phyloP scores from a whole-genome alignment of 2,329 filamentous ascomycete species.

The Neonectria neomacrospora region DNA sequence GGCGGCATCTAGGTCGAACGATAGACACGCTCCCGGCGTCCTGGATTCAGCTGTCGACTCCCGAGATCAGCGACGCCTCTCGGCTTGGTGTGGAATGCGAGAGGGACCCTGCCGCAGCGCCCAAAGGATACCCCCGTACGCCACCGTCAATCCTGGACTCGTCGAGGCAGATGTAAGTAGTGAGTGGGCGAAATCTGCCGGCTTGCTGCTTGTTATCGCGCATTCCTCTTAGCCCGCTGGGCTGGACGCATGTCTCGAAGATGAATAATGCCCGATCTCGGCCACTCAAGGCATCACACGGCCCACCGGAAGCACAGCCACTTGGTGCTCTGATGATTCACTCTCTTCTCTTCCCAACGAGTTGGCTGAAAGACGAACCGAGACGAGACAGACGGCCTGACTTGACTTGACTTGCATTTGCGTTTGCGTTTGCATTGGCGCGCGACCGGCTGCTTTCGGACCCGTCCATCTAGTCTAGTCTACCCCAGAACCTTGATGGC shows the following conservation, averaged over 20 bases:
- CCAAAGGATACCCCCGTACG: slow-evolving; percentile 33
- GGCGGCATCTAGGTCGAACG: slow-evolving; percentile 15
- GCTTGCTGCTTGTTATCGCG: neutral
- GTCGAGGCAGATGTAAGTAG: neutral
- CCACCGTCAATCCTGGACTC: slow-evolving; percentile 13
- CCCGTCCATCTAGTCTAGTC: slow-evolving; percentile 43
- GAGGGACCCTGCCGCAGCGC: slow-evolving; percentile 36
- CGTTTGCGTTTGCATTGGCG: slow-evolving; percentile 26
- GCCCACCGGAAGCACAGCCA: slow-evolving; percentile 9
- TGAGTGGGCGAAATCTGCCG: too few species aligned
- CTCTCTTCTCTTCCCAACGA: neutral
- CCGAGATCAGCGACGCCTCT: slow-evolving; percentile 43
- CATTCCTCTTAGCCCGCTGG: slow-evolving; percentile 5
- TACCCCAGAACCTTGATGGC: slow-evolving; percentile 41
- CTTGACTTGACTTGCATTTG: too few species aligned
- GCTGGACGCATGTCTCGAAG: slow-evolving; percentile 13
- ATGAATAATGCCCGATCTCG: slow-evolving; percentile 12
- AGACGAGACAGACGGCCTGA: slow-evolving; percentile 1
- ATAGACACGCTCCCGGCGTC: slow-evolving; percentile 27
- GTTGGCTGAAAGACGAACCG: neutral
- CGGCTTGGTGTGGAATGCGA: slow-evolving; percentile 31
- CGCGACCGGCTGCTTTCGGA: slow-evolving; percentile 2
- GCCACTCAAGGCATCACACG: neutral
- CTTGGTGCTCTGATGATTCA: neutral
- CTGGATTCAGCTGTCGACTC: slow-evolving; percentile 36